Evolutionary conservation across 208 protist species (phyloP).

Genomic region (Trypanosoma vivax): DNA sequence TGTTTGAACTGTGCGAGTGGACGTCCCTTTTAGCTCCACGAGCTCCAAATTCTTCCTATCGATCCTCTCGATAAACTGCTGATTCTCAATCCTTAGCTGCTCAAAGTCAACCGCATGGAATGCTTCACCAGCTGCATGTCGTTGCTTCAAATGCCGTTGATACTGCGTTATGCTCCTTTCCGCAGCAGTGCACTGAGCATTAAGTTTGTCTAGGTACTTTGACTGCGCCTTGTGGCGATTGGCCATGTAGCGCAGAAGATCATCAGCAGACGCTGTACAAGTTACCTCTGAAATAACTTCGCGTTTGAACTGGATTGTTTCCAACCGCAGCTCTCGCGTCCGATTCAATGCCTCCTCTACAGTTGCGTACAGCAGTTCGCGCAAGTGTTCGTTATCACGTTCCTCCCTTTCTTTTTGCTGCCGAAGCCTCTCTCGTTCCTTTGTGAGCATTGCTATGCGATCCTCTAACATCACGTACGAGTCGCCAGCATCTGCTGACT

Average conservation of each 20-base stretch:
- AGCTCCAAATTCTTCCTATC: conserved; percentile 93
- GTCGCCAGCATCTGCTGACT: conserved; percentile 26
- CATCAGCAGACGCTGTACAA: conserved; percentile 58
- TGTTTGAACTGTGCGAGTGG: conserved; percentile 89
- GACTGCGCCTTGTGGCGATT: conserved; percentile 55
- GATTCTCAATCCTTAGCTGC: conserved; percentile 95
- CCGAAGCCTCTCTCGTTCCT: conserved; percentile 45
- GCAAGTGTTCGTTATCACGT: conserved; percentile 44
- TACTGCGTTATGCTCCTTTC: conserved; percentile 74
- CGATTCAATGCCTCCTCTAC: conserved; percentile 70
- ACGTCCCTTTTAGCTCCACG: conserved; percentile 91
- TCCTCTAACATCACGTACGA: conserved; percentile 65
- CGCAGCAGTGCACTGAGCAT: conserved; percentile 66
- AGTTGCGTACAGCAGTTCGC: conserved; percentile 55
- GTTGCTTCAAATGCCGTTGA: conserved; percentile 84
- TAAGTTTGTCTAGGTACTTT: conserved; percentile 83
- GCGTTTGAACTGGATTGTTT: conserved; percentile 63
- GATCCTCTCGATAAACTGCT: conserved; percentile 93
- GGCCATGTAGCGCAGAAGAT: conserved; percentile 80
- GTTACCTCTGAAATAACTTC: conserved; percentile 39
- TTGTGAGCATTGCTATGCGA: conserved; percentile 53
- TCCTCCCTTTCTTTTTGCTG: conserved; percentile 37
- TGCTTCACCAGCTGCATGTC: conserved; percentile 86
- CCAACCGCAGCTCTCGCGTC: conserved; percentile 68
- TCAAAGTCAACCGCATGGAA: conserved; percentile 94